Evolutionary conservation across 345 rosid species (phyloP).

Genomic region (Populus davidiana): DNA sequence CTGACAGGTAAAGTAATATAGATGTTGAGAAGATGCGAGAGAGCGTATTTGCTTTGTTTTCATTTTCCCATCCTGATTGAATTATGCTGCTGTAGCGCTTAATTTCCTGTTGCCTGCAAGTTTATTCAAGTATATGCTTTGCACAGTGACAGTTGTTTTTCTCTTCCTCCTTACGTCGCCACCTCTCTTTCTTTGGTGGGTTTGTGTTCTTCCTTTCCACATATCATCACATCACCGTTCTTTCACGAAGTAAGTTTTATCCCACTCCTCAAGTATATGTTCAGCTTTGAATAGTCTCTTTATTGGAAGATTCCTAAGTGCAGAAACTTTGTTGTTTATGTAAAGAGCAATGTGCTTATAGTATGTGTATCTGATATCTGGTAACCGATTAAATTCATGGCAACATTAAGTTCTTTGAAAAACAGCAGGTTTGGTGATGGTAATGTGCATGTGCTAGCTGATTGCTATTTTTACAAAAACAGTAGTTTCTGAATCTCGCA

Average conservation of each 20-base stretch:
- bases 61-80: neutral
- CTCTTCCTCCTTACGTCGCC: neutral
- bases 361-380: neutral
- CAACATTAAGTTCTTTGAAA: neutral
- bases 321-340: neutral
- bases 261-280: neutral
- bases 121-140: neutral
- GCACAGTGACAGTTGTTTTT: neutral
- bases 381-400: neutral
- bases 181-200: neutral
- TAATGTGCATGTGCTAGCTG: neutral
- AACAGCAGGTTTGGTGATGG: neutral
- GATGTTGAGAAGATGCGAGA: neutral
- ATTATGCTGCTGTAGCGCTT: neutral
- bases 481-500: neutral
- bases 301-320: neutral
- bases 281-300: neutral
- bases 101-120: neutral
- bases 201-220: neutral
- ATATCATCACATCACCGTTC: neutral
- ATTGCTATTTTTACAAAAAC: neutral
- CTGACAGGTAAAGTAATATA: neutral
- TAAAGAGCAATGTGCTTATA: neutral
- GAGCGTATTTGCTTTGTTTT: neutral
- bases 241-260: neutral